Evolutionary conservation across 805 yeast genomes (phyloP).

Genomic region (Pichia paraexigua): DNA sequence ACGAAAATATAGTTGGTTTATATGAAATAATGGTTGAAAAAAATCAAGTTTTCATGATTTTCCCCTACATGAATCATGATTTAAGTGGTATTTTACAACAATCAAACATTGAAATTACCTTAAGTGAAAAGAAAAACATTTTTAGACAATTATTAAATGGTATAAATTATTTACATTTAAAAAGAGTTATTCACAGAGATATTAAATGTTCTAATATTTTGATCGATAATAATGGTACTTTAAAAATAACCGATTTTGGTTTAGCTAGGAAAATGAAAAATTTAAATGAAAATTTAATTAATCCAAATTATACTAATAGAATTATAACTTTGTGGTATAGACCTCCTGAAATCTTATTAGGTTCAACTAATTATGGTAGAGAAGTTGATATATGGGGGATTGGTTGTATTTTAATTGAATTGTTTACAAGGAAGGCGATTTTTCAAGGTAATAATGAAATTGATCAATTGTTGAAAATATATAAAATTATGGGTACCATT

Average conservation of each 20-base stretch:
- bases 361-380: conserved; percentile 82
- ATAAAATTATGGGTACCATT: conserved; percentile 84
- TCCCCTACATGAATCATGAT: conserved; percentile 92
- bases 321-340: conserved; percentile 97
- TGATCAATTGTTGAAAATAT: conserved; percentile 70
- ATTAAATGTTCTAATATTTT: conserved; percentile 76
- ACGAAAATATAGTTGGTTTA: conserved; percentile 72
- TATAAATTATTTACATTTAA: conserved; percentile 58
- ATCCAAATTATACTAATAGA: conserved; percentile 84
- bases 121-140: conserved; percentile 58
- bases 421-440: conserved; percentile 64
- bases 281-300: conserved; percentile 36
- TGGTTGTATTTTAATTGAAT: conserved; percentile 82
- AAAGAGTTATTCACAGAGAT: conserved; percentile 68
- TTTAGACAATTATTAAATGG: conserved; percentile 63
- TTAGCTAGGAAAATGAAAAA: conserved; percentile 69
- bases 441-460: conserved; percentile 89
- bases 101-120: conserved; percentile 53
- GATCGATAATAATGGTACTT: conserved; percentile 50
- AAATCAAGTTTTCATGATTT: conserved; percentile 74
- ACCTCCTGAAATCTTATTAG: conserved; percentile 89
- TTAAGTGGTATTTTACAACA: conserved; percentile 80
- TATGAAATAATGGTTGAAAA: conserved; percentile 84
- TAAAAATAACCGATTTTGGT: conserved; percentile 78
- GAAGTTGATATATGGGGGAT: conserved; percentile 97